These are phyloP conservation scores for Myriosclerotinia duriaeana DNA, from an alignment of 2,329 filamentous ascomycete species.

Conservation along the genomic window DNA sequence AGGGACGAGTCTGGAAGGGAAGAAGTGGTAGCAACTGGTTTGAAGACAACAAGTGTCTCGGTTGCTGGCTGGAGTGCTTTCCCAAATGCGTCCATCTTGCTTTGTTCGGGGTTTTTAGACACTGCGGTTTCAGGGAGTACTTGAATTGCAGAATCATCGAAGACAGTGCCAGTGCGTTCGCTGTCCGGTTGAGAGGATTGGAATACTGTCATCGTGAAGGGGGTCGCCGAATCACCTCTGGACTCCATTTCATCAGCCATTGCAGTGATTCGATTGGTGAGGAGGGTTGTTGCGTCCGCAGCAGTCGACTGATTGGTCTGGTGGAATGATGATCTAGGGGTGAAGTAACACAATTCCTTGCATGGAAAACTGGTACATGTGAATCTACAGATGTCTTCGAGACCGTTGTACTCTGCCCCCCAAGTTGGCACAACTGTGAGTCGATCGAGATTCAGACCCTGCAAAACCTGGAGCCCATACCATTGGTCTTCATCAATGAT, in stretches of 20 bases:
- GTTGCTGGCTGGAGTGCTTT: neutral
- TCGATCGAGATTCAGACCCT: neutral
- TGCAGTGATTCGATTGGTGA: no score
- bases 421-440: neutral
- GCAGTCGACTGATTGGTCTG: no score
- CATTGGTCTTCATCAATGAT: neutral
- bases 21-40: neutral
- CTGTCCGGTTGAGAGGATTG: neutral
- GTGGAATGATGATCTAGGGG: neutral
- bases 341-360: neutral
- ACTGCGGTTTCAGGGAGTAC: neutral
- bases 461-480: neutral
- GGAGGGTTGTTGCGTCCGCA: no score
- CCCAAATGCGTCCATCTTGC: neutral
- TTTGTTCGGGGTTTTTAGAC: no score
- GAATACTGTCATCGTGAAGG: neutral
- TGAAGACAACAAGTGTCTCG: slow-evolving; percentile 6
- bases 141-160: neutral
- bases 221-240: no score
- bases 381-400: neutral
- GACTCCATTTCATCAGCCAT: neutral
- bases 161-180: neutral
- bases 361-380: neutral
- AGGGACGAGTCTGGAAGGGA: no score
- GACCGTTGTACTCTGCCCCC: no score